Percentiles rank a stretch among this genome's conserved stretches.
Conservation (phyloP, 2,329 filamentous ascomycete genomes). For the Diaporthe ampelina region DNA sequence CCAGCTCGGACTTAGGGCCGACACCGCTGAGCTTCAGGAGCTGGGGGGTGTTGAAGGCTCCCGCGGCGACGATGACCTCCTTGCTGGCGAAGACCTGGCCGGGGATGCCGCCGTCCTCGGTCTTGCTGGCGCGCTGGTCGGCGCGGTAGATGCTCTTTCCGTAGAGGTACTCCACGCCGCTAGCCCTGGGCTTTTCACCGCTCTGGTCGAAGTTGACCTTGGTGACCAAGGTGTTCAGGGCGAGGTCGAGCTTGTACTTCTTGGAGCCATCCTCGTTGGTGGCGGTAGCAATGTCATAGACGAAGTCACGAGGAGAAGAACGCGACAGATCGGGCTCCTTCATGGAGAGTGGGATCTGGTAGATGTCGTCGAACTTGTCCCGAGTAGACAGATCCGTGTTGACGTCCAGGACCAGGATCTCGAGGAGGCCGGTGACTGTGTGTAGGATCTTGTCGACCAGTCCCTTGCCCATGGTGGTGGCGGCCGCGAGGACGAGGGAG, state of each 20-base stretch:
- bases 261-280: slow-evolving; percentile 50
- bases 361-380: slow-evolving; percentile 64
- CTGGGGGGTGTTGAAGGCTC: slow-evolving; percentile 65
- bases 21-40: slow-evolving; percentile 66
- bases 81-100: slow-evolving; percentile 31
- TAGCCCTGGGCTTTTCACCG: slow-evolving; percentile 40
- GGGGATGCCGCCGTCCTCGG: not conserved
- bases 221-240: slow-evolving; percentile 46
- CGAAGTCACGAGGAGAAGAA: slow-evolving; percentile 68
- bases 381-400: slow-evolving; percentile 57
- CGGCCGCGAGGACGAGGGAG: slow-evolving; percentile 63
- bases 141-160: slow-evolving; percentile 44
- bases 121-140: slow-evolving; percentile 38
- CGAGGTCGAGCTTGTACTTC: slow-evolving; percentile 58
- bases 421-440: slow-evolving; percentile 52
- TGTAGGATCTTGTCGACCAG: slow-evolving; percentile 49
- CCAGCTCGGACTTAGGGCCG: slow-evolving; percentile 58
- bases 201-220: slow-evolving; percentile 43
- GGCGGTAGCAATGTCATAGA: slow-evolving; percentile 60
- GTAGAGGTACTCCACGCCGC: slow-evolving; percentile 43
- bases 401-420: slow-evolving; percentile 62
- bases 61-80: slow-evolving; percentile 66
- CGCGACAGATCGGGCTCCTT: slow-evolving; percentile 59
- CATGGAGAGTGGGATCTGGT: slow-evolving; percentile 70
- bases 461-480: slow-evolving; percentile 62